Evolutionary conservation across 441 rosid genomes (phyloP).

Genomic region (Daphne laureola): DNA sequence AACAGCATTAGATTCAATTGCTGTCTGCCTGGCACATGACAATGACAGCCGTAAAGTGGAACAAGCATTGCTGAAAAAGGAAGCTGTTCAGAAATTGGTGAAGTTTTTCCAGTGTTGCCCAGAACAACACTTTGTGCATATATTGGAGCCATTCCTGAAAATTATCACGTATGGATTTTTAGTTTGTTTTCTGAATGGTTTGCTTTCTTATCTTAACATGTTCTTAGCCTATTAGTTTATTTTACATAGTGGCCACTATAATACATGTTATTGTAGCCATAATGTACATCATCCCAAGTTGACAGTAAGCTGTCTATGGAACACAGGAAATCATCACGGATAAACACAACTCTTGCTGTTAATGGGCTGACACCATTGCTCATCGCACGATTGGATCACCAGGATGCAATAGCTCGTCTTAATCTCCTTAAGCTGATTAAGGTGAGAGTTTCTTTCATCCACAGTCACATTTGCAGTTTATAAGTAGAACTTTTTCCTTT

Average conservation of each 20-base stretch:
- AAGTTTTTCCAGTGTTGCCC: constrained; percentile 90
- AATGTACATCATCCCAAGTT: neutral
- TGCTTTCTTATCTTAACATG: neutral
- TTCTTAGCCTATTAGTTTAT: too few relatives aligned
- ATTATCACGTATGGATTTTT: constrained; percentile 61
- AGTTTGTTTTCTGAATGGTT: neutral
- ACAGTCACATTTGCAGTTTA: too few relatives aligned
- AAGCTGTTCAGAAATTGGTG: constrained; percentile 82
- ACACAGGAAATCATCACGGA: constrained; percentile 85
- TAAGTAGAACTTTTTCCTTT: too few relatives aligned
- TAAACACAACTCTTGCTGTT: constrained; percentile 87
- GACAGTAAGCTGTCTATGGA: constrained; percentile 11
- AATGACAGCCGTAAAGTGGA: constrained; percentile 92
- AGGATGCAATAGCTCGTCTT: constrained; percentile 96
- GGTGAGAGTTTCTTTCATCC: constrained; percentile 26
- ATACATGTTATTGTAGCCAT: too few relatives aligned
- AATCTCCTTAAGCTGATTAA: constrained; percentile 88
- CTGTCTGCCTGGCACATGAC: constrained; percentile 97
- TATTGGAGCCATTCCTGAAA: constrained; percentile 97
- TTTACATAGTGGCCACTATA: too few relatives aligned
- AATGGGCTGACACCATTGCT: constrained; percentile 94
- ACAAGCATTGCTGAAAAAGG: constrained; percentile 82
- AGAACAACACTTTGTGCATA: constrained; percentile 88
- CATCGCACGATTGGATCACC: constrained; percentile 82
- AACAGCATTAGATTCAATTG: constrained; percentile 92